Evolutionary conservation across 257 asterid genomes (phyloP), one percentile per base, ranked within the genome.

Genomic region (Solanum verrucosum): DNA sequence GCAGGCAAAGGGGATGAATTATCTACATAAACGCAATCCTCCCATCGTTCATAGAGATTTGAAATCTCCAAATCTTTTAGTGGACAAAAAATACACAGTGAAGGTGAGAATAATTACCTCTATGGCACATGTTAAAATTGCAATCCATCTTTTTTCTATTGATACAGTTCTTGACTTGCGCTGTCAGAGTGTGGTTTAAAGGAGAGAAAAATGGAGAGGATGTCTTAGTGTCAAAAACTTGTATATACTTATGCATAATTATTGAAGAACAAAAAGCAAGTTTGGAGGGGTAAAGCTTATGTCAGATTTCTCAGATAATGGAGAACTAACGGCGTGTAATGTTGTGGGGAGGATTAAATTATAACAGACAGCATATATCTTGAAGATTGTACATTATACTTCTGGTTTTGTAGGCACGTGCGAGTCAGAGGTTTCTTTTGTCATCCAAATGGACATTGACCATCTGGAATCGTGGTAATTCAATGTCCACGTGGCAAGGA

Each of bases 1-100:
- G 85, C 96, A 96, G 99, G 98, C 97, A 59, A 96, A 95, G 87
- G 99, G 99, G 86, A 95, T 96, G 98, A 96, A 95, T 91, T 95
- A 96, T 93, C 98, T 96, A 90, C 99, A 96, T 91, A 95, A 92
- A 88, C 92, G 93, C 89, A 96, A 92, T 81, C 99, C 99, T 89
- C 99, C 99, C 37, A 89, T 96, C 89, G 98, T 96, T 93, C 99
- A 96, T 82, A 93, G 99, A 31, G 99, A 96, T 91, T 89, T 96
- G 89, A 96, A 96, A 92, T 96, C 99, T 89, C 99, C 99, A 49
- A 96, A 96, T 93, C 98, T 96, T 86, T 90, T 96, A 85, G 98
- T 97, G 90, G 99, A 97, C 94, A 97, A 60, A 84, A 97, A 96
- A 92, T 97, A 94, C 67, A 97, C 99, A 10, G 99, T 96, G 90